Conservation (phyloP, 306 rosid genomes). For the Acacia acuminata region DNA sequence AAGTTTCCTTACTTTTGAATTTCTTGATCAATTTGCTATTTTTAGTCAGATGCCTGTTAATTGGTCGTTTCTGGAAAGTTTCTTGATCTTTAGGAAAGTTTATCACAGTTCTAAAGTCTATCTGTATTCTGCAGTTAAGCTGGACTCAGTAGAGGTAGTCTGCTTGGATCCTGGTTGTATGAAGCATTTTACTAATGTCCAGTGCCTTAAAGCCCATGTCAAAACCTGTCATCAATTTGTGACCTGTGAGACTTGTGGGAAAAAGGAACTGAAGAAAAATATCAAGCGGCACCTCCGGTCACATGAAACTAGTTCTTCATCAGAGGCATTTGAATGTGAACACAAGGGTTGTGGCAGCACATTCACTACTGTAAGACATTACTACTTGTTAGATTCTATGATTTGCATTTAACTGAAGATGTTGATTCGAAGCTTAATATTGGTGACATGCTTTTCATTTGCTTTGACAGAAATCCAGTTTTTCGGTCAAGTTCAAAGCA, state of each 20-base stretch:
- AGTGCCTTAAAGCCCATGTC: slow-evolving; percentile 55
- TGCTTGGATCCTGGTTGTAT: slow-evolving; percentile 57
- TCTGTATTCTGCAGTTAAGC: slow-evolving; percentile 44
- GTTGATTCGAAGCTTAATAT: not conserved
- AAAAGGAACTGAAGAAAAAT: slow-evolving; percentile 54
- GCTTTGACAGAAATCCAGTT: not conserved
- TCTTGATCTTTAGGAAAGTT: not conserved
- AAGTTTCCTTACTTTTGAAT: slow-evolving; percentile 4
- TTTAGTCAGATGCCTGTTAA: not conserved
- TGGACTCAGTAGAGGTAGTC: slow-evolving; percentile 52
- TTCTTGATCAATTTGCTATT: not conserved
- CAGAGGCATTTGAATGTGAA: slow-evolving; percentile 39
- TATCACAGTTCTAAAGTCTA: not conserved
- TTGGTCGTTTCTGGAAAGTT: no score
- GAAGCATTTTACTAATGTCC: slow-evolving; percentile 46
- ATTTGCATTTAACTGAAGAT: not conserved
- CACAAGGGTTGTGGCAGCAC: slow-evolving; percentile 38
- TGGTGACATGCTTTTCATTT: not conserved
- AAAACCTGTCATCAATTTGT: slow-evolving; percentile 50
- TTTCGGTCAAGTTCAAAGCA: not conserved
- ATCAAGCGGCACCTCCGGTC: slow-evolving; percentile 50
- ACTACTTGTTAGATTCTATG: not conserved
- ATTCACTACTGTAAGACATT: slow-evolving; percentile 54
- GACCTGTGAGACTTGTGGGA: slow-evolving; percentile 52
- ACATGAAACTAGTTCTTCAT: slow-evolving; percentile 40